A percentile compares a stretch with the other conserved stretches of the same genome.
Evolutionary conservation across 2,329 filamentous ascomycete genomes (phyloP).

Genomic region (Penicillium sp.): DNA sequence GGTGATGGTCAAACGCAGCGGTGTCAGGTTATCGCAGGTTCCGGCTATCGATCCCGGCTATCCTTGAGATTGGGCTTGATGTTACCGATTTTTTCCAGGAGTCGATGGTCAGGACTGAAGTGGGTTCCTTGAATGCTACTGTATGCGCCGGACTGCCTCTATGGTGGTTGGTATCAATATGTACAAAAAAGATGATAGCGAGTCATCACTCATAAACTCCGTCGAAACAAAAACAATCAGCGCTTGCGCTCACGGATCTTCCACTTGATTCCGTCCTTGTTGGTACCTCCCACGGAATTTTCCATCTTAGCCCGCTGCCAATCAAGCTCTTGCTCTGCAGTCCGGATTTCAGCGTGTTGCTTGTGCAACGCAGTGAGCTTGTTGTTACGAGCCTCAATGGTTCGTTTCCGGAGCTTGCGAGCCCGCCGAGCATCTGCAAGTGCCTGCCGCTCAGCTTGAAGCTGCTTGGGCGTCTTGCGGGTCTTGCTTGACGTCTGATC

Average conservation of each 20-base stretch:
- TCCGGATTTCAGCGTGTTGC: slow-evolving; percentile 54
- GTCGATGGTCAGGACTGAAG: neutral
- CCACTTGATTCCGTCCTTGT: slow-evolving; percentile 64
- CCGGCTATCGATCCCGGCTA: neutral
- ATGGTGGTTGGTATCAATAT: slow-evolving; percentile 15
- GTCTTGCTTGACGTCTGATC: slow-evolving; percentile 15
- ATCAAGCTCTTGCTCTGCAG: slow-evolving; percentile 57
- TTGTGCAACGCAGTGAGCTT: slow-evolving; percentile 54
- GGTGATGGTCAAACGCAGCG: neutral
- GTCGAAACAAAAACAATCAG: slow-evolving; percentile 30
- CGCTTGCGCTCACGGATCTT: slow-evolving; percentile 62
- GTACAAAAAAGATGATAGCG: slow-evolving; percentile 12
- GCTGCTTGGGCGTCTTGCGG: slow-evolving; percentile 45
- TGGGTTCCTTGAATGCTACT: slow-evolving; percentile 4
- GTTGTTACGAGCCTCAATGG: slow-evolving; percentile 48
- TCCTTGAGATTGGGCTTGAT: neutral
- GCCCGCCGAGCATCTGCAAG: slow-evolving; percentile 39
- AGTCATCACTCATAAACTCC: slow-evolving; percentile 24
- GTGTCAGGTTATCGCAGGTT: neutral
- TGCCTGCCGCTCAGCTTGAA: slow-evolving; percentile 43
- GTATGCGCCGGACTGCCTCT: slow-evolving; percentile 12
- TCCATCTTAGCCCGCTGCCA: slow-evolving; percentile 62
- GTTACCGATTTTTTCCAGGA: neutral
- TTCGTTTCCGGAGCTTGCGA: slow-evolving; percentile 49
- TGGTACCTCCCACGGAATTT: slow-evolving; percentile 58